Evolutionary conservation across 495 filamentous ascomycete genomes (phyloP).

Genomic region (Xylaria intraflava): DNA sequence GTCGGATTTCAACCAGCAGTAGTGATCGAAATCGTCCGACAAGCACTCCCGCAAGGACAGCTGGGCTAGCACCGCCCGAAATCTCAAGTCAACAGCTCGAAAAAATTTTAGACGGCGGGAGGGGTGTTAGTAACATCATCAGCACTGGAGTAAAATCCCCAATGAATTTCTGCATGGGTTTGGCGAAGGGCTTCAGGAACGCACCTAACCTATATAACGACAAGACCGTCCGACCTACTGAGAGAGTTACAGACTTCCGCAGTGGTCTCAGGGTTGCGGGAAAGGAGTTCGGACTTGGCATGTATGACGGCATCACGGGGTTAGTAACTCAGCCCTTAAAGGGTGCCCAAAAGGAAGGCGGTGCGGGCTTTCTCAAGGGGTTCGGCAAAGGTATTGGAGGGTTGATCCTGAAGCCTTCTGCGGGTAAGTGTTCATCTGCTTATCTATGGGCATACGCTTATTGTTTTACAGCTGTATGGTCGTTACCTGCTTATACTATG

Average conservation of each 20-base stretch:
- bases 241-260: slow-evolving; percentile 63
- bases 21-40: neutral
- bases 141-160: slow-evolving; percentile 66
- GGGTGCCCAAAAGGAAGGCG: slow-evolving; percentile 62
- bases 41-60: neutral
- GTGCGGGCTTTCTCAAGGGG: slow-evolving; percentile 64
- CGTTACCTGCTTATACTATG: slow-evolving; percentile 65
- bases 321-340: slow-evolving; percentile 62
- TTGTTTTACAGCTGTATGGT: slow-evolving; percentile 44
- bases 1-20: neutral
- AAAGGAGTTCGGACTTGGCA: slow-evolving; percentile 59
- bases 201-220: slow-evolving; percentile 74
- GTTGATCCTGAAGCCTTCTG: slow-evolving; percentile 60
- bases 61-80: slow-evolving; percentile 6
- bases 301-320: slow-evolving; percentile 67
- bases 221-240: slow-evolving; percentile 57
- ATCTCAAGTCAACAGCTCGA: slow-evolving; percentile 36
- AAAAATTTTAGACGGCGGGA: slow-evolving; percentile 52
- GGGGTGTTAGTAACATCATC: slow-evolving; percentile 60
- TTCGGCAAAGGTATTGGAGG: slow-evolving; percentile 71
- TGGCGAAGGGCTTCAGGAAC: slow-evolving; percentile 83
- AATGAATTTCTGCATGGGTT: slow-evolving; percentile 69
- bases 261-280: slow-evolving; percentile 61
- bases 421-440: slow-evolving; percentile 42
- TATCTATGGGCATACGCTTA: slow-evolving; percentile 6